Percentiles rank a stretch among this genome's conserved stretches.
Evolutionary conservation across 2,329 filamentous ascomycete genomes (phyloP).

Genomic region (Epichloe gansuensis): DNA sequence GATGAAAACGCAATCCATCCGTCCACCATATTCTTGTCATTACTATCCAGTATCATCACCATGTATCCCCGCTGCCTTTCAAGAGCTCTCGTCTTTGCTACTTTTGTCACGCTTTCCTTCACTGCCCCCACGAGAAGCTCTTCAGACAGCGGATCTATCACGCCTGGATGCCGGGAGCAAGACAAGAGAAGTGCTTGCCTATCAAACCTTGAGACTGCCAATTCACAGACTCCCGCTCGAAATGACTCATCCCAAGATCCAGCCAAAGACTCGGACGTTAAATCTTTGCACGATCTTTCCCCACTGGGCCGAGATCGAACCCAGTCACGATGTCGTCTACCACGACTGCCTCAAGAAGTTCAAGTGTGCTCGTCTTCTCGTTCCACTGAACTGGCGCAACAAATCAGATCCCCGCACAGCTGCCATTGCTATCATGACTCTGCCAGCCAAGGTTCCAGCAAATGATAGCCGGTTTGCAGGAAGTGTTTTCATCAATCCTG

Average conservation of each 20-base stretch:
- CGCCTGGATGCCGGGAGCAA: no score
- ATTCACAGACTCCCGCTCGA: neutral
- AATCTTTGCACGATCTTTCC: neutral
- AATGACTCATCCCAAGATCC: neutral
- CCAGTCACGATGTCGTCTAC: constrained; percentile 23
- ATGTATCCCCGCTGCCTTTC: neutral
- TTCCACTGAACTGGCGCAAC: constrained; percentile 30
- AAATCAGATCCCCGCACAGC: constrained; percentile 15
- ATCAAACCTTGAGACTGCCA: neutral
- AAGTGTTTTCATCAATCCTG: constrained; percentile 30
- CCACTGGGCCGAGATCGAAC: constrained; percentile 21
- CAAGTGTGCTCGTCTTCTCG: constrained; percentile 28
- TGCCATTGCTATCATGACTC: constrained; percentile 27
- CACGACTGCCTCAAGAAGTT: constrained; percentile 25
- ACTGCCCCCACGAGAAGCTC: constrained; percentile 10
- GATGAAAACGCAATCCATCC: neutral
- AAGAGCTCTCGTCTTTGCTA: neutral
- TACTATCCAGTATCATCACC: neutral
- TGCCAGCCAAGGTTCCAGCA: constrained; percentile 25
- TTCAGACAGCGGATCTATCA: constrained; percentile 7
- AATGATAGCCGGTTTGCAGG: constrained; percentile 26
- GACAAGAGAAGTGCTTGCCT: neutral
- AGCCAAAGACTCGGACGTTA: neutral
- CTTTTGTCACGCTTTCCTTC: neutral
- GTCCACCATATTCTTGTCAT: neutral